phyloP scores from a whole-genome alignment of 106 monocot species.

The Platanthera guangdongensis region DNA sequence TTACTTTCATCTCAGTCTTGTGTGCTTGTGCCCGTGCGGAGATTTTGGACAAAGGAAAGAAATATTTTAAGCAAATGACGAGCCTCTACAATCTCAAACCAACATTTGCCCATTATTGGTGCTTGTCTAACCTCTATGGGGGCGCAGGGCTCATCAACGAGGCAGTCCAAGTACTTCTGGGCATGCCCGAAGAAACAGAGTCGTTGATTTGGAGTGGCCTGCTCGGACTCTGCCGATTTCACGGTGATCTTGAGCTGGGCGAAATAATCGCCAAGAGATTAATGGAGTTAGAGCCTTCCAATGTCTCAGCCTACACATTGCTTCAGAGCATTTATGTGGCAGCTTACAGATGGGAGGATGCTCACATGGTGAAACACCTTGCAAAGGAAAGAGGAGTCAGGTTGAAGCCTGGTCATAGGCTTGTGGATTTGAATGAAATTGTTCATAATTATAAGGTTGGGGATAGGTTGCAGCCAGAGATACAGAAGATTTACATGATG shows the following conservation, averaged over 20 bases:
- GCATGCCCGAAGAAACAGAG: slow-evolving; percentile 24
- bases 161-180: slow-evolving; percentile 28
- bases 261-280: slow-evolving; percentile 32
- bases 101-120: slow-evolving; percentile 46
- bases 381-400: slow-evolving; percentile 26
- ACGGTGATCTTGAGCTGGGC: slow-evolving; percentile 30
- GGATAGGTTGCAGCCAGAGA: slow-evolving; percentile 23
- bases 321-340: slow-evolving; percentile 35
- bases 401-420: slow-evolving; percentile 23
- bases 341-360: slow-evolving; percentile 36
- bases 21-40: slow-evolving; percentile 38
- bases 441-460: slow-evolving; percentile 29
- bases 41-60: slow-evolving; percentile 27
- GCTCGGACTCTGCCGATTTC: slow-evolving; percentile 34
- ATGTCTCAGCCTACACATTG: slow-evolving; percentile 24
- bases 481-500: slow-evolving; percentile 29
- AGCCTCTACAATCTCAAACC: slow-evolving; percentile 28
- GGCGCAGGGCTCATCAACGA: slow-evolving; percentile 29
- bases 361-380: slow-evolving; percentile 22
- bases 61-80: slow-evolving; percentile 35
- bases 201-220: slow-evolving; percentile 29
- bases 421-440: slow-evolving; percentile 40
- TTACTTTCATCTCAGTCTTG: slow-evolving; percentile 37
- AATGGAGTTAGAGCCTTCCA: slow-evolving; percentile 43
- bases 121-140: slow-evolving; percentile 40